These are phyloP conservation scores for Naematelia aurantialba DNA, from an alignment of 768 basidiomycete species.

Conservation along the genomic window DNA sequence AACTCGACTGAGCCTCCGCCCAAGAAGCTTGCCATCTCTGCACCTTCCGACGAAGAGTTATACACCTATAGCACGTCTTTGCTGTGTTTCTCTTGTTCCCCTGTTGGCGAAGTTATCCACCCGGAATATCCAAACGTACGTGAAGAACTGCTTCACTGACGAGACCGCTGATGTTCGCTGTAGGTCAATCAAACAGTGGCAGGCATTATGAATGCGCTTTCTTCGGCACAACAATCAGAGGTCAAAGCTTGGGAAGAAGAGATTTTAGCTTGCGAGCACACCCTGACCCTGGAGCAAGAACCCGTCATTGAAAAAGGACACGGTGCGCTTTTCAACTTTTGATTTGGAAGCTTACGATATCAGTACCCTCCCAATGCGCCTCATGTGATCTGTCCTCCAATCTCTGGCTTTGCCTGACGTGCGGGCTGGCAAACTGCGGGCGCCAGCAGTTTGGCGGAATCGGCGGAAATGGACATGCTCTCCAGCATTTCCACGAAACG, in stretches of 20 bases:
- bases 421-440: conserved; percentile 86
- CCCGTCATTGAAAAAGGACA: conserved; percentile 33
- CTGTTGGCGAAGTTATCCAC: conserved; percentile 30
- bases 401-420: conserved; percentile 90
- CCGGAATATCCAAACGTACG: conserved; percentile 35
- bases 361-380: conserved; percentile 75
- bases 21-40: conserved; percentile 79
- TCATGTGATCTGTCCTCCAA: conserved; percentile 84
- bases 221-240: conserved; percentile 86
- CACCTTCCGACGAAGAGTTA: conserved; percentile 75
- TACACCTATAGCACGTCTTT: conserved; percentile 66
- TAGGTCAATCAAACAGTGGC: conserved; percentile 62
- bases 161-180: not conserved
- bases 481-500: conserved; percentile 69
- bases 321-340: conserved; percentile 10
- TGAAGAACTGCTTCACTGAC: too few relatives aligned
- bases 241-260: conserved; percentile 99
- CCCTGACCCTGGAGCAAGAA: conserved; percentile 58
- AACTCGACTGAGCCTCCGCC: conserved; percentile 74
- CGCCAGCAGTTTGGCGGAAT: conserved; percentile 74
- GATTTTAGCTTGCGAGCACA: conserved; percentile 78
- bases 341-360: not conserved
- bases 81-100: conserved; percentile 71
- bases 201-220: conserved; percentile 72
- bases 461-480: conserved; percentile 84